A percentile compares a stretch with the other conserved stretches of the same genome.
These are phyloP conservation scores for Prunus fruticosa DNA, from an alignment of 306 rosid genomes.

Conservation along the genomic window DNA sequence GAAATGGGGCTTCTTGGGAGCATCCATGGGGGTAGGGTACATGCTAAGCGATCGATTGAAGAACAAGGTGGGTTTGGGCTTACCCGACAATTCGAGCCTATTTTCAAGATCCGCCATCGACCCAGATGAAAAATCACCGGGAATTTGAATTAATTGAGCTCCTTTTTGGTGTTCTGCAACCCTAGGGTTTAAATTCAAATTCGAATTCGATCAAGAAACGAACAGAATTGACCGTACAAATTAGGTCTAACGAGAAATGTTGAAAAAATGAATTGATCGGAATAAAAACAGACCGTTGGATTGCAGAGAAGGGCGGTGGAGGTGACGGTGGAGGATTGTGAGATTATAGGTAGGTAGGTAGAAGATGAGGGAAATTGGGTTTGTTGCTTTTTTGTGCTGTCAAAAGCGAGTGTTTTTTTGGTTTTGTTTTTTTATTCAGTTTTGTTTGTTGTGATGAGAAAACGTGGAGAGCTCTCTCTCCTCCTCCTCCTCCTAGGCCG, in stretches of 20 bases:
- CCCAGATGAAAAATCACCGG: slow-evolving; percentile 8
- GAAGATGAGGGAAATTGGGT: neutral
- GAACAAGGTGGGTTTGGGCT: slow-evolving; percentile 53
- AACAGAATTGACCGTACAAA: neutral
- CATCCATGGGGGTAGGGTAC: slow-evolving; percentile 29
- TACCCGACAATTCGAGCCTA: slow-evolving; percentile 34
- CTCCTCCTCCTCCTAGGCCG: too few species aligned
- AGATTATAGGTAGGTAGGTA: neutral
- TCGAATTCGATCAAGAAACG: neutral
- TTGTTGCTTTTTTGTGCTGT: neutral
- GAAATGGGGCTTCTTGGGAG: slow-evolving; percentile 33
- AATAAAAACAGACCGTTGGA: neutral
- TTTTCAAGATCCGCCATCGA: slow-evolving; percentile 49
- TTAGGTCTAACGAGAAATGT: neutral
- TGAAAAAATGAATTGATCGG: neutral
- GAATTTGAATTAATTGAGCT: neutral
- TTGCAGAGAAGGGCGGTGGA: neutral
- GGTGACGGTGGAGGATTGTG: neutral
- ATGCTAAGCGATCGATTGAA: slow-evolving; percentile 69
- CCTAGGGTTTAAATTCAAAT: slow-evolving; percentile 1
- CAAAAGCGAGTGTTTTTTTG: neutral
- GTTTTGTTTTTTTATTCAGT: neutral
- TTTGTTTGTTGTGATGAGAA: neutral
- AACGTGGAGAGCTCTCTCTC: neutral
- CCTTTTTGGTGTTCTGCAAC: neutral